Evolutionary conservation across 257 asterid genomes (phyloP), one percentile per base, ranked within the genome.

Genomic region (Leonotis leonurus): DNA sequence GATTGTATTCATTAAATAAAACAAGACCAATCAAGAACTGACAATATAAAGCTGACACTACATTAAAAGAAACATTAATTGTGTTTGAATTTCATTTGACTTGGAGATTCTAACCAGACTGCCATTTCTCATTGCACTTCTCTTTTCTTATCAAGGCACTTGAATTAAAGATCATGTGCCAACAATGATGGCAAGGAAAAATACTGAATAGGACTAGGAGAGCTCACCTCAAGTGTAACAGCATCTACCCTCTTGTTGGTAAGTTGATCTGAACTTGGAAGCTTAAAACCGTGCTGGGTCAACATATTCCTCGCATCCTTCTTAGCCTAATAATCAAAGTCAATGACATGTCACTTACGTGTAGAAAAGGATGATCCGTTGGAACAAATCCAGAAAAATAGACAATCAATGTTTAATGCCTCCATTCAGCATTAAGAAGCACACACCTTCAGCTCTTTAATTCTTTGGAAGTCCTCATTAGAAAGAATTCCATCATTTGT

Each of bases 391-490:
- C 13, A 13, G 30, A n/a, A 24, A 65, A 35, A 54, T 29, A 20
- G 11, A 20, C 21, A 13, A 21, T n/a, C 20, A 32, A 60, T 48
- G 5, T 27, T 33, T 16, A 56, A 30, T 5, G 60, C 32, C 73
- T 41, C 61, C 18, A 69, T 43, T 30, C 36, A 50, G 43, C 17
- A 30, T 16, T 27, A 70, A 54, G 36, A 49, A 40, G 58, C 53
- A 56, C 77, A 69, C 61, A 92, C 99, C 97, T 80, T 79, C 41
- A 83, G 84, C 78, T 87, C 94, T 82, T 72, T 89, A 71, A 93
- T 87, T 77, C 84, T 76, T 78, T 75, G 86, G 86, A 89, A 93
- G 78, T 87, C 97, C 81, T 93, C 96, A 13, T 89, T 89, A 26
- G 97, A 93, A 41, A 89, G 90, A 73, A 92, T 83, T 25, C 95